These are phyloP conservation scores for Boletus vermiculosoides DNA, from an alignment of 768 basidiomycete species.

Conservation along the genomic window DNA sequence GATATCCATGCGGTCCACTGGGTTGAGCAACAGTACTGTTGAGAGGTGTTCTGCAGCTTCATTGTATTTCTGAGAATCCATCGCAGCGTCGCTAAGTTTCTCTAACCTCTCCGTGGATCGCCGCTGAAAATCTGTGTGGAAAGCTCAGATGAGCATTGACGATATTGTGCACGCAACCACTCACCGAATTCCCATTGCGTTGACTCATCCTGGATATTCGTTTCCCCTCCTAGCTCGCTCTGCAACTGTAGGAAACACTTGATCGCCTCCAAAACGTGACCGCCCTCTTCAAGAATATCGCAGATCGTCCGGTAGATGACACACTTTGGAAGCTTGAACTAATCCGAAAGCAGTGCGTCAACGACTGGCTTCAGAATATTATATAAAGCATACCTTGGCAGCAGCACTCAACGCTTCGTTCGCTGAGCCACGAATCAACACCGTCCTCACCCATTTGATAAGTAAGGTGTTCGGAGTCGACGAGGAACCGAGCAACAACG, in stretches of 20 bases:
- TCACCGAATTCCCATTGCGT: conserved; percentile 4
- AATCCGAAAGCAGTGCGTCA: too few relatives aligned
- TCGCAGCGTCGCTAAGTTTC: background rate
- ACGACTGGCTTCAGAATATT: too few relatives aligned
- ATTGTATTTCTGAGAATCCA: background rate
- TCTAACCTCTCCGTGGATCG: background rate
- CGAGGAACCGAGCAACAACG: background rate
- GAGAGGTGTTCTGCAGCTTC: background rate
- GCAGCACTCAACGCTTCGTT: background rate
- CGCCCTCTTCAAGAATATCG: conserved; percentile 1
- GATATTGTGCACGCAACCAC: background rate
- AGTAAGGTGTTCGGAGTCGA: background rate
- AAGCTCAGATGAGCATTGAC: too few relatives aligned
- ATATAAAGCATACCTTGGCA: too few relatives aligned
- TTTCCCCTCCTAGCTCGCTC: background rate
- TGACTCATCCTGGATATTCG: background rate
- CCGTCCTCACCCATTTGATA: background rate
- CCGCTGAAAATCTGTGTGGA: background rate
- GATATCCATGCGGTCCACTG: background rate
- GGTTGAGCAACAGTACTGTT: background rate
- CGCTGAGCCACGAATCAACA: background rate
- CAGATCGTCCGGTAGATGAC: conserved; percentile 3
- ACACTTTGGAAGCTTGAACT: conserved; percentile 5
- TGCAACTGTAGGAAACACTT: conserved; percentile 1
- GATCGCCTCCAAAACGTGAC: background rate